Base-by-base conservation (phyloP, 306 rosid genomes). In the Canavalia ensiformis region DNA sequence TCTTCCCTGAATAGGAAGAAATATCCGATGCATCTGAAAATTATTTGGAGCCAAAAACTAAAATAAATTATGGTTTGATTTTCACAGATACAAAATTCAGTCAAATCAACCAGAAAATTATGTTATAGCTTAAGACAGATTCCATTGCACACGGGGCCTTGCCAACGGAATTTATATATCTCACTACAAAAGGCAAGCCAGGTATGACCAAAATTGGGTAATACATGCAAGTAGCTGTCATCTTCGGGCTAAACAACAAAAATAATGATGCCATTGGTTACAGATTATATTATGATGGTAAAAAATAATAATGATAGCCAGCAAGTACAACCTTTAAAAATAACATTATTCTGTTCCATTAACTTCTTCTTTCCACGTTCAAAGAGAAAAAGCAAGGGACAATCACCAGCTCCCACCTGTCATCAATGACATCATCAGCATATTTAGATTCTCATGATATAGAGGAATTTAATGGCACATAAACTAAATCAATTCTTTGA, bases 301-400 rank as follows among this genome's bases (percentile, higher is more conserved):
- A 41, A 51, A 72, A 50, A n/a, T 39, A 55, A 55, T 39, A 41
- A 31, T 54, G 45, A 77, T 47, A 50, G 51, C 50, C 65, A 56
- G 75, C 8, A 67, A 42, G 54, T 9, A 45, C 80, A 55, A 95
- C 99, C 97, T 93, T 85, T 91, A 69, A 93, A 93, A 46, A 79
- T 77, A 86, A 91, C 91, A 79, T 80, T 85, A 83, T 81, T 90
- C 83, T 92, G 92, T 12, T 95, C 97, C 98, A 95, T 89, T 41
- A 86, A 85, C 82, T 88, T 95, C 89, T 83, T 95, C 93, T 77
- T 91, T 79, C 99, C 99, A 33, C 95, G 96, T 59, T 95, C 98
- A 67, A 74, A 45, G 82, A 95, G 91, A 86, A 86, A 87, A 77
- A 95, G 97, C 44, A 83, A 79, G 62, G 88, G 87, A 66, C 84